Conservation (phyloP, 2,329 filamentous ascomycete species). For the Penicillium brevicompactum region DNA sequence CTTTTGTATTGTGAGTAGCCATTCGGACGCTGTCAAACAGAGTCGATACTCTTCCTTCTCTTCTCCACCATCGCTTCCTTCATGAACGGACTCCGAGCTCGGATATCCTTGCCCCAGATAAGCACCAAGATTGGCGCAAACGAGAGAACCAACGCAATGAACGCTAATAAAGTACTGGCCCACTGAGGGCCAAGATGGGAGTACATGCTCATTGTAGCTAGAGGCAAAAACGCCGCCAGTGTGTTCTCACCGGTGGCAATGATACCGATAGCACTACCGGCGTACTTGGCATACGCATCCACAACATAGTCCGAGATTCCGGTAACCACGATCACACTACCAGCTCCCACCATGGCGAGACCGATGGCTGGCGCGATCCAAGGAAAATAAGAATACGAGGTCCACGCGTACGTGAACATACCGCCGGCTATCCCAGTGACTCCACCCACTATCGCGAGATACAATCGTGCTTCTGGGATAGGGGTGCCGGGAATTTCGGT, state of each 20-base stretch:
- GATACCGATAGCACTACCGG: slow-evolving; percentile 49
- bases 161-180: slow-evolving; percentile 45
- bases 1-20: slow-evolving; percentile 1
- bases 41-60: slow-evolving; percentile 23
- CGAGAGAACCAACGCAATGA: slow-evolving; percentile 39
- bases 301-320: slow-evolving; percentile 53
- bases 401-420: slow-evolving; percentile 43
- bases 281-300: slow-evolving; percentile 53
- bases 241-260: slow-evolving; percentile 49
- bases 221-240: slow-evolving; percentile 47
- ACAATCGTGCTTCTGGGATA: slow-evolving; percentile 48
- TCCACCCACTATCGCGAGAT: slow-evolving; percentile 41
- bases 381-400: slow-evolving; percentile 31
- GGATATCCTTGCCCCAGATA: slow-evolving; percentile 42
- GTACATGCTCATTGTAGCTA: slow-evolving; percentile 46
- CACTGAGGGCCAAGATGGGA: slow-evolving; percentile 41
- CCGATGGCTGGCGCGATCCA: slow-evolving; percentile 40
- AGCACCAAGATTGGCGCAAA: slow-evolving; percentile 42
- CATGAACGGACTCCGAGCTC: slow-evolving; percentile 28
- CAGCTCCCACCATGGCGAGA: slow-evolving; percentile 43
- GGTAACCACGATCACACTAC: slow-evolving; percentile 47
- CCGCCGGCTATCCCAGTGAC: slow-evolving; percentile 38
- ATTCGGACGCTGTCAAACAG: slow-evolving; percentile 10
- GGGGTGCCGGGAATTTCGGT: slow-evolving; percentile 41
- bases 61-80: slow-evolving; percentile 29